A percentile compares a stretch with the other conserved stretches of the same genome.
phyloP scores from a whole-genome alignment of 1,284 basidiomycete genomes.

The Ustilago tritici region DNA sequence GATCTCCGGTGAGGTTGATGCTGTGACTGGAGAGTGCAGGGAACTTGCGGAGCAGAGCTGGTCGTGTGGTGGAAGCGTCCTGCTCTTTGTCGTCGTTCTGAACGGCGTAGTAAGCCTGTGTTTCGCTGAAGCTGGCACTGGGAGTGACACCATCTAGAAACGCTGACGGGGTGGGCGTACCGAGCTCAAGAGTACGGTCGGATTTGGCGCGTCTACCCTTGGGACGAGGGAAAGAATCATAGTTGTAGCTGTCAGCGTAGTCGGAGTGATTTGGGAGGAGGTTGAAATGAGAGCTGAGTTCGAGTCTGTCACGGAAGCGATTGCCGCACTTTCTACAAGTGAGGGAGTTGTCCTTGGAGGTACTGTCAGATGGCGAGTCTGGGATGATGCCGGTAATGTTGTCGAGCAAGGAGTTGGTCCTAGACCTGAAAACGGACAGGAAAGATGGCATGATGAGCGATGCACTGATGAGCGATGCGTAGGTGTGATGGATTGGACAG shows the following conservation, averaged over 20 bases:
- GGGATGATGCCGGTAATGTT: constrained; percentile 44
- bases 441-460: constrained; percentile 27
- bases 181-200: background rate
- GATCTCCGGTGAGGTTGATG: constrained; percentile 5
- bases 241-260: constrained; percentile 37
- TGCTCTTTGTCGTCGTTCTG: constrained; percentile 15
- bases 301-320: constrained; percentile 33
- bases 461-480: background rate
- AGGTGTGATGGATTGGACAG: background rate
- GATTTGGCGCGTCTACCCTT: constrained; percentile 12
- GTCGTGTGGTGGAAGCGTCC: background rate
- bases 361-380: constrained; percentile 22
- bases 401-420: constrained; percentile 49
- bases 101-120: constrained; percentile 19
- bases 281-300: constrained; percentile 44
- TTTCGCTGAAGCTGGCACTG: constrained; percentile 26
- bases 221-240: constrained; percentile 29
- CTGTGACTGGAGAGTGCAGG: constrained; percentile 22
- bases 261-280: constrained; percentile 40
- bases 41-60: constrained; percentile 30
- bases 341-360: constrained; percentile 31
- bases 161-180: background rate
- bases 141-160: background rate
- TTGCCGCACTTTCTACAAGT: constrained; percentile 41
- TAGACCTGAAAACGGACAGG: constrained; percentile 26